These are phyloP conservation scores for Emmonsia crescens DNA, from an alignment of 2,329 filamentous ascomycete genomes.

Conservation along the genomic window DNA sequence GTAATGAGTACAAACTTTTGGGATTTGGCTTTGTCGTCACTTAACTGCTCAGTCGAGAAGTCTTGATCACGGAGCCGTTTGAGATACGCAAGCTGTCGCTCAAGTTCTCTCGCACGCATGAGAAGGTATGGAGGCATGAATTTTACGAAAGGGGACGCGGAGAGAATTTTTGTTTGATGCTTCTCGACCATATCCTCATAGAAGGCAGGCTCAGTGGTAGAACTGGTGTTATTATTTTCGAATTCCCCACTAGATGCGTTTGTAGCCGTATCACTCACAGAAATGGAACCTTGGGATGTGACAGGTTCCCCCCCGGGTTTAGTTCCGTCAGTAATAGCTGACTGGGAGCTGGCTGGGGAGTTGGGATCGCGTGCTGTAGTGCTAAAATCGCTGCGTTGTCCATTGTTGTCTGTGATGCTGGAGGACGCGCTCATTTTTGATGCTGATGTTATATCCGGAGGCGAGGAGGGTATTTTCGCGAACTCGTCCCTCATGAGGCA, in stretches of 20 bases:
- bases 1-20: constrained; percentile 83
- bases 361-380: not conserved
- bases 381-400: not conserved
- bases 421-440: constrained; percentile 5
- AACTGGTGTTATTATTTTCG: constrained; percentile 52
- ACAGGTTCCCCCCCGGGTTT: constrained; percentile 14
- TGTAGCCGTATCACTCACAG: constrained; percentile 11
- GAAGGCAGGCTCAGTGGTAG: constrained; percentile 76
- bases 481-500: constrained; percentile 89
- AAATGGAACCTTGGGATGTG: constrained; percentile 11
- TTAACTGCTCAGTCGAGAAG: constrained; percentile 30
- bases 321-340: constrained; percentile 2
- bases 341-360: constrained; percentile 4
- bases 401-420: not conserved
- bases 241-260: constrained; percentile 18
- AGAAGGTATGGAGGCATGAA: constrained; percentile 90
- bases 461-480: constrained; percentile 56
- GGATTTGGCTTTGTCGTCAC: constrained; percentile 51
- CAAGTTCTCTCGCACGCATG: constrained; percentile 83
- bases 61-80: constrained; percentile 70
- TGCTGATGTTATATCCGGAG: constrained; percentile 8
- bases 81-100: constrained; percentile 70
- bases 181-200: constrained; percentile 94
- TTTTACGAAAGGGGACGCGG: constrained; percentile 90
- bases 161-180: constrained; percentile 84